A percentile compares a stretch with the other conserved stretches of the same genome.
Evolutionary conservation across 306 rosid species (phyloP).

Genomic region (Acacia crassicarpa): DNA sequence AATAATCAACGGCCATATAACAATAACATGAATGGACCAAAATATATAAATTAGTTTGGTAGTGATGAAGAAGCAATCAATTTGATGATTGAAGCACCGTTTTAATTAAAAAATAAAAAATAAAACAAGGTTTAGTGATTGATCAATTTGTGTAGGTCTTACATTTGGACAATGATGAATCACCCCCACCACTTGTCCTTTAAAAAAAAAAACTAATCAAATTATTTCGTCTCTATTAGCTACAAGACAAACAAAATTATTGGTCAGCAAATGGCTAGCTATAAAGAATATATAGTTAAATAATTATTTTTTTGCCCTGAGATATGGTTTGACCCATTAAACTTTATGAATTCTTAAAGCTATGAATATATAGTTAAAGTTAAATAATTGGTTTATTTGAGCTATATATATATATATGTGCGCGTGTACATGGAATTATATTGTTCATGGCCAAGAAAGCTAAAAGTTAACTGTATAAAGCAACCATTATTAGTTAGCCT

Average conservation of each 20-base stretch:
- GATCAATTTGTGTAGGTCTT: background rate
- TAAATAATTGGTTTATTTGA: background rate
- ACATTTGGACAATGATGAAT: background rate
- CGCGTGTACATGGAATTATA: background rate
- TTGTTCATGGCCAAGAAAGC: background rate
- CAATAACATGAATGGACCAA: background rate
- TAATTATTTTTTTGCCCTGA: background rate
- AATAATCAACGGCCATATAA: background rate
- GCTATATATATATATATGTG: background rate
- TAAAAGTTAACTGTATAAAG: background rate
- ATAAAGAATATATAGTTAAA: background rate
- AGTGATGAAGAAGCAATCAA: background rate
- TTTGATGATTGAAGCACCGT: background rate
- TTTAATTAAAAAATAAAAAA: background rate
- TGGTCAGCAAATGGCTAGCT: background rate
- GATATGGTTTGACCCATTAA: background rate
- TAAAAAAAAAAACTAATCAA: background rate
- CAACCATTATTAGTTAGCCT: background rate
- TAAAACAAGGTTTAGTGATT: background rate
- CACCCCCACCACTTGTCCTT: background rate
- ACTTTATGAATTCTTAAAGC: background rate
- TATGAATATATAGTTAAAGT: too few relatives aligned
- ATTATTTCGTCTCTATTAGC: background rate
- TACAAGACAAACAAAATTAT: constrained; percentile 10
- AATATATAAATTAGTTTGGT: background rate